Evolutionary conservation across 2,329 filamentous ascomycete species (phyloP).

Genomic region (Aspergillus versicolor): DNA sequence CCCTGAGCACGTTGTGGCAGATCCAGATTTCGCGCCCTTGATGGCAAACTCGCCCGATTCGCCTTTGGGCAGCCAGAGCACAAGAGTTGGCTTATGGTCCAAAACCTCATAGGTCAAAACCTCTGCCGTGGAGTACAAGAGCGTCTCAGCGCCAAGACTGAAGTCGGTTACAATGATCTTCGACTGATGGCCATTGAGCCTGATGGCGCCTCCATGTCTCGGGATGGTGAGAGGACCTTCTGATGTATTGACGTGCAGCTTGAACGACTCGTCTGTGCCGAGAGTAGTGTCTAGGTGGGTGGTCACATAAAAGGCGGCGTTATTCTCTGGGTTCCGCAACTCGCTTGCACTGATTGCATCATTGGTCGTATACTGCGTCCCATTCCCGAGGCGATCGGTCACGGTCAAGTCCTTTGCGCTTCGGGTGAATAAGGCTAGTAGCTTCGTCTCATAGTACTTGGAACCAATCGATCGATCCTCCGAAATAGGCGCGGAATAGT

Average conservation of each 20-base stretch:
- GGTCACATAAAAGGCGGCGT: constrained; percentile 59
- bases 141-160: constrained; percentile 49
- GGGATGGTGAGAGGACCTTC: constrained; percentile 56
- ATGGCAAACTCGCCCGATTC: constrained; percentile 57
- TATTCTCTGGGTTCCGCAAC: constrained; percentile 58
- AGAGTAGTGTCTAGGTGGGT: constrained; percentile 56
- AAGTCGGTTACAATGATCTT: constrained; percentile 65
- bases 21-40: constrained; percentile 39
- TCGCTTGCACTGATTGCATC: constrained; percentile 54
- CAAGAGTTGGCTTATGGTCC: constrained; percentile 48
- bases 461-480: constrained; percentile 58
- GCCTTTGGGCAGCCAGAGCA: constrained; percentile 55
- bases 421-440: constrained; percentile 60
- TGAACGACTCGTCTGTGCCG: constrained; percentile 53
- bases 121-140: constrained; percentile 58
- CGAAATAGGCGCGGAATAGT: constrained; percentile 63
- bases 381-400: constrained; percentile 52
- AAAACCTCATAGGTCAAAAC: constrained; percentile 53
- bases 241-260: constrained; percentile 57
- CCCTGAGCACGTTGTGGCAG: constrained; percentile 39
- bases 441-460: constrained; percentile 65
- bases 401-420: constrained; percentile 57
- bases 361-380: constrained; percentile 54
- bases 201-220: constrained; percentile 48
- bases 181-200: constrained; percentile 60